These are phyloP conservation scores for Diaporthe citrichinensis DNA, from an alignment of 2,329 filamentous ascomycete genomes.

Conservation along the genomic window DNA sequence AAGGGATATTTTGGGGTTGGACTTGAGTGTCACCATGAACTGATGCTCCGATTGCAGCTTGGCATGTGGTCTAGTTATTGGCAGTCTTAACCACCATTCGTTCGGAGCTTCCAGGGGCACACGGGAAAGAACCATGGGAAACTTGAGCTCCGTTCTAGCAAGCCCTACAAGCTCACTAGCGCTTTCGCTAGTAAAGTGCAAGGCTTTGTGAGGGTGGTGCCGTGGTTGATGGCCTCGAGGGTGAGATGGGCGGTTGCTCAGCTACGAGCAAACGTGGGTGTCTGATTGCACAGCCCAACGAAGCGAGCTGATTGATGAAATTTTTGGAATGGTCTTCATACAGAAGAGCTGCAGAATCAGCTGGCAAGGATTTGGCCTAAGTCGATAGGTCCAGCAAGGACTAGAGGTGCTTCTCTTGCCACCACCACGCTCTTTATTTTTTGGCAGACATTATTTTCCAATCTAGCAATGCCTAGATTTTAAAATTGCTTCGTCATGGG, in stretches of 20 bases:
- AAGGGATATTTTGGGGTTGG: not conserved
- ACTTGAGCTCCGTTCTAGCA: not conserved
- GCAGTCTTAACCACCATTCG: not conserved
- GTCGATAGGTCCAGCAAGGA: not conserved
- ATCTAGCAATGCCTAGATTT: not conserved
- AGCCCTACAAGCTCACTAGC: not conserved
- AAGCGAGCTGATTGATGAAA: not conserved
- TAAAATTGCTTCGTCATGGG: too few species aligned
- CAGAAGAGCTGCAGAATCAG: not conserved
- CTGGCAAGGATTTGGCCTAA: not conserved
- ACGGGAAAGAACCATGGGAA: not conserved
- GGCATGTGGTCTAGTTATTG: not conserved
- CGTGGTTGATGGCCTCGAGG: not conserved
- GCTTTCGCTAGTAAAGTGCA: not conserved
- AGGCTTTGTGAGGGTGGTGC: not conserved
- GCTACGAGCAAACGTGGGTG: not conserved
- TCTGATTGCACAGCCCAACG: not conserved
- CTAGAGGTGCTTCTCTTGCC: too few species aligned
- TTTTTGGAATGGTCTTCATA: not conserved
- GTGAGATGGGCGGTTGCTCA: not conserved
- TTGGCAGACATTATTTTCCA: not conserved
- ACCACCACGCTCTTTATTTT: not conserved
- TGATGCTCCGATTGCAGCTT: not conserved
- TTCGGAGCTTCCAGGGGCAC: not conserved
- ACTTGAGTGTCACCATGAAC: too few species aligned